Base-by-base conservation (phyloP, 1,284 basidiomycete genomes). In the Thelephora terrestris region DNA sequence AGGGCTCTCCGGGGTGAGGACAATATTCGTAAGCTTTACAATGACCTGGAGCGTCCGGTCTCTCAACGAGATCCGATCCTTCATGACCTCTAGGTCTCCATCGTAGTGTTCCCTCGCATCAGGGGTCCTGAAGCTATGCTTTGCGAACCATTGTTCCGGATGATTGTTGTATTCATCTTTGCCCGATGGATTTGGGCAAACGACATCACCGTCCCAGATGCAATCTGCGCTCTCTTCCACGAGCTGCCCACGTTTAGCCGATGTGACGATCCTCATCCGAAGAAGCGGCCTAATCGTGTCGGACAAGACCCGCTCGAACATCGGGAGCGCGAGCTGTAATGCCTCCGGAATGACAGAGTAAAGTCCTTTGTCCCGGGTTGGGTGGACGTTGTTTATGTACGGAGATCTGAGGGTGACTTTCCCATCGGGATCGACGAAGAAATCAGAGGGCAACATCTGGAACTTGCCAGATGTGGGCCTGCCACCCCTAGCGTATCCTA, bases 1-100 rank as follows among this genome's bases (percentile, higher is more conserved):
- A 3, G 57, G 57, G 6, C 58, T 57, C 14, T 61, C 58, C 16
- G 57, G 57, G 1, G 61, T 61, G 21, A 63, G 52, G 9, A 58
- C 50, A 34, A 64, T 62, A 43, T 62, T 63, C 7, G 62, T 62
- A 21, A 64, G 53, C 51, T 63, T 64, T 42, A 63, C 57, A 47
- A 64, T 63, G 17, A 61, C 57, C 45, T 64, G 61, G 4, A 63
- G 25, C 27, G 37, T 52, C 16, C 47, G 48, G 20, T 51, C 51
- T 6, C 44, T 48, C 16, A 54, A 47, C 38, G 29, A 42, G 35
- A 50, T 24, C 14, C 9, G 18, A 20, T 21, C 27, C 5, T 37
- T 25, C 24, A 32, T 29, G 23, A 20, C 40, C 35, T 5, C 34
- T 17, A 20, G 24, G n/a, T 29, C 21, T 12, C 47, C 21, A 2